Conservation (phyloP, 305 asterid species). For the Solanum hybrid region DNA sequence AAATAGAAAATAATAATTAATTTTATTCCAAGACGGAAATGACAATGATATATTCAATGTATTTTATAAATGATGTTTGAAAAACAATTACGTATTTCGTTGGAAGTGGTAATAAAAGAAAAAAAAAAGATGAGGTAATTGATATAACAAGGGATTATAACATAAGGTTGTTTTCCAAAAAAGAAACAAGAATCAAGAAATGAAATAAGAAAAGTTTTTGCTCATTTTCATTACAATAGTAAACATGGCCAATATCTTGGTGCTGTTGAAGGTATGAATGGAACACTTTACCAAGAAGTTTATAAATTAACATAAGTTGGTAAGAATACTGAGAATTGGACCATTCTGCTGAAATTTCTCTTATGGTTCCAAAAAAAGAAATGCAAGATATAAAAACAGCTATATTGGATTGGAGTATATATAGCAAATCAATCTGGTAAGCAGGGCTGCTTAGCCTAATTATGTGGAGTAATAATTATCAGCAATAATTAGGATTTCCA, state of each 20-base stretch:
- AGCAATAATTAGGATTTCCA: background rate
- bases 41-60: background rate
- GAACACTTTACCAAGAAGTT: too few species aligned
- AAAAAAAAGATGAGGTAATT: background rate
- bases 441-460: background rate
- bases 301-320: too few species aligned
- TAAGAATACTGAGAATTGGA: background rate
- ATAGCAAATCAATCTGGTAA: background rate
- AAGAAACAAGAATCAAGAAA: background rate
- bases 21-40: background rate
- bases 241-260: too few species aligned
- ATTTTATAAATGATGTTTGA: background rate
- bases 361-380: background rate
- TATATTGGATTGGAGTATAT: background rate
- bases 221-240: too few species aligned
- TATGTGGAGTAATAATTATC: background rate
- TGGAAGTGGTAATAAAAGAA: background rate
- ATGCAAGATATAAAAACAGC: background rate
- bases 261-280: too few species aligned
- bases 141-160: background rate
- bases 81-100: background rate
- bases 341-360: background rate
- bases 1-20: background rate
- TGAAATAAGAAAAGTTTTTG: background rate
- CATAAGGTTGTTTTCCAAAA: background rate